phyloP scores from a whole-genome alignment of 2,329 filamentous ascomycete genomes.

The Juglanconis juglandina region DNA sequence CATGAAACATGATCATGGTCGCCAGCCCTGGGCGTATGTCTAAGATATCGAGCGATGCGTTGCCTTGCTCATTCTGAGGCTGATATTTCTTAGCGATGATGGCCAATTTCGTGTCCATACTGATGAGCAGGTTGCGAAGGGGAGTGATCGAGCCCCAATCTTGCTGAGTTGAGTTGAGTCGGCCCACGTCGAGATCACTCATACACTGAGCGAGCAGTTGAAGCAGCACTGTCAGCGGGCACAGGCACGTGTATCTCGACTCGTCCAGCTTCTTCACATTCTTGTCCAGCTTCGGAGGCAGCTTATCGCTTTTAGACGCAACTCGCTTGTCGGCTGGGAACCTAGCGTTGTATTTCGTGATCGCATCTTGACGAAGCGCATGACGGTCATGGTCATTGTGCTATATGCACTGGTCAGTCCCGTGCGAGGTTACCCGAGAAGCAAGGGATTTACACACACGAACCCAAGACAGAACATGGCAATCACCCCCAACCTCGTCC shows the following conservation, averaged over 20 bases:
- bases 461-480: conserved; percentile 5
- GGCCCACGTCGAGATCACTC: background rate
- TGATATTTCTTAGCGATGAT: background rate
- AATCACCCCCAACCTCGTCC: background rate
- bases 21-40: background rate
- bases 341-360: background rate
- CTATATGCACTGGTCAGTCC: background rate
- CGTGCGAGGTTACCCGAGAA: background rate
- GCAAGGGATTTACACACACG: background rate
- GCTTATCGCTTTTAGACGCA: background rate
- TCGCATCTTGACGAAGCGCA: background rate
- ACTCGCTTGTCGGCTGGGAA: background rate
- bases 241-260: background rate
- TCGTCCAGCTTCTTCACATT: background rate
- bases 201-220: background rate
- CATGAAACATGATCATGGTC: background rate
- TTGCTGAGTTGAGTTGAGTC: background rate
- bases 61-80: background rate
- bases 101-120: background rate
- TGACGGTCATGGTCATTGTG: background rate
- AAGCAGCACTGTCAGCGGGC: background rate
- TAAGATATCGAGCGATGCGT: background rate
- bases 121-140: background rate
- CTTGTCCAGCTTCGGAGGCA: background rate
- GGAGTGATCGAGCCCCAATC: background rate